Conservation (phyloP, 2,329 filamentous ascomycete species). For the Cordyceps pruinosa region DNA sequence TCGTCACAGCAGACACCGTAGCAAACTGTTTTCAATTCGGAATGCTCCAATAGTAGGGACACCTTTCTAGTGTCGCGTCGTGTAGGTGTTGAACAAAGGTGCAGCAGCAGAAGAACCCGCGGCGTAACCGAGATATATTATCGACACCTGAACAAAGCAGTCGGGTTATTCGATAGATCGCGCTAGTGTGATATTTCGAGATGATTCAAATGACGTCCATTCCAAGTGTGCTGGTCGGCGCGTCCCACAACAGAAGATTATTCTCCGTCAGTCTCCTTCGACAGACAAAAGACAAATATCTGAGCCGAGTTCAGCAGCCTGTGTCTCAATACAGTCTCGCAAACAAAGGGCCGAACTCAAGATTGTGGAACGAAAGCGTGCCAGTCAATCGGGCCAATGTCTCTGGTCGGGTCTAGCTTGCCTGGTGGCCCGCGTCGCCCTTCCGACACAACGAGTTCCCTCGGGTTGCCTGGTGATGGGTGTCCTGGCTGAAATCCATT, state of each 20-base stretch:
- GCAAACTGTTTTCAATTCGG: not conserved
- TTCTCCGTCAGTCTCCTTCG: conserved; percentile 9
- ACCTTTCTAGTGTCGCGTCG: not conserved
- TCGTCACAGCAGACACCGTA: not conserved
- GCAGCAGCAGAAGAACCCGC: not conserved
- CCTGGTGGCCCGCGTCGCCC: not conserved
- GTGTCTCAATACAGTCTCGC: conserved; percentile 5
- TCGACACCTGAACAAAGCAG: not conserved
- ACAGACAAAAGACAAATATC: conserved; percentile 1
- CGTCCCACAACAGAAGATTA: not conserved
- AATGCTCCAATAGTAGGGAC: not conserved
- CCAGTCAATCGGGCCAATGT: conserved; percentile 10
- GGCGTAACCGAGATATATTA: not conserved
- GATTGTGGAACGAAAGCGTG: conserved; percentile 7
- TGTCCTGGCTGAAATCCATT: not conserved
- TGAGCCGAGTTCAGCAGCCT: not conserved
- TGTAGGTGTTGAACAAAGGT: not conserved
- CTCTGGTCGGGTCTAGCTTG: not conserved
- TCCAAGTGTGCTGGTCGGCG: conserved; percentile 7
- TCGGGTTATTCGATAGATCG: not conserved
- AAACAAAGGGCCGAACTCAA: conserved; percentile 9
- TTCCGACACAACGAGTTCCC: not conserved
- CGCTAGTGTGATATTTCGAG: not conserved
- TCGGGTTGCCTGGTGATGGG: too few species aligned
- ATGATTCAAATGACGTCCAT: conserved; percentile 2